Evolutionary conservation across 306 rosid genomes (phyloP).

Genomic region (Quercus engelmannii): DNA sequence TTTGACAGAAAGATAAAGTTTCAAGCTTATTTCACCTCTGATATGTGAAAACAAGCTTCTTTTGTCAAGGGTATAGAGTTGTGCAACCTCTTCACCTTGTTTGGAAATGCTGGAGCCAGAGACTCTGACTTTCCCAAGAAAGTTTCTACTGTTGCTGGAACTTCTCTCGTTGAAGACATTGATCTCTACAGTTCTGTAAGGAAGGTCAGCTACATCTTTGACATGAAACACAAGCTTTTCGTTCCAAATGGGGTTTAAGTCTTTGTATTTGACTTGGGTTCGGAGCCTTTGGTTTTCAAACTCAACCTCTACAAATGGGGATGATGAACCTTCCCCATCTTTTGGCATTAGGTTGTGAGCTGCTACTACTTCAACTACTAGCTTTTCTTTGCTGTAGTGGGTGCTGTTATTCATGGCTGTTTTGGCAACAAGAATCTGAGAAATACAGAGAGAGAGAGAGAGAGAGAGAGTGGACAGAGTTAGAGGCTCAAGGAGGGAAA

Average conservation of each 20-base stretch:
- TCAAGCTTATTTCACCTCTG: conserved; percentile 55
- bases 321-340: conserved; percentile 62
- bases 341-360: conserved; percentile 72
- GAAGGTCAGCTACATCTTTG: conserved; percentile 42
- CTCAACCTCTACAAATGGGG: conserved; percentile 57
- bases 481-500: conserved; percentile 18
- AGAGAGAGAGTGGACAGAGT: conserved; percentile 6
- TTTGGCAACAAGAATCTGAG: neutral
- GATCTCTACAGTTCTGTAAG: conserved; percentile 52
- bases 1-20: conserved; percentile 40
- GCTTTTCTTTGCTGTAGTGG: conserved; percentile 37
- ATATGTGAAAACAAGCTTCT: conserved; percentile 59
- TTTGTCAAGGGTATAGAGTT: conserved; percentile 45
- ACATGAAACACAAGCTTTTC: conserved; percentile 53
- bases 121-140: conserved; percentile 56
- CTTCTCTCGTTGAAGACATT: conserved; percentile 55
- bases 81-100: conserved; percentile 44
- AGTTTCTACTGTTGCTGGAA: conserved; percentile 48
- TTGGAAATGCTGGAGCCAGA: conserved; percentile 48
- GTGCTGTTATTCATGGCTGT: conserved; percentile 20
- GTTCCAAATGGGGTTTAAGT: conserved; percentile 60
- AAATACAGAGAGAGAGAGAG: neutral
- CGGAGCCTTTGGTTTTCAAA: conserved; percentile 51
- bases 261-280: conserved; percentile 56
- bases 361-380: conserved; percentile 51